phyloP scores from a whole-genome alignment of 352 stramenopile species.

The Phytophthora idaei region DNA sequence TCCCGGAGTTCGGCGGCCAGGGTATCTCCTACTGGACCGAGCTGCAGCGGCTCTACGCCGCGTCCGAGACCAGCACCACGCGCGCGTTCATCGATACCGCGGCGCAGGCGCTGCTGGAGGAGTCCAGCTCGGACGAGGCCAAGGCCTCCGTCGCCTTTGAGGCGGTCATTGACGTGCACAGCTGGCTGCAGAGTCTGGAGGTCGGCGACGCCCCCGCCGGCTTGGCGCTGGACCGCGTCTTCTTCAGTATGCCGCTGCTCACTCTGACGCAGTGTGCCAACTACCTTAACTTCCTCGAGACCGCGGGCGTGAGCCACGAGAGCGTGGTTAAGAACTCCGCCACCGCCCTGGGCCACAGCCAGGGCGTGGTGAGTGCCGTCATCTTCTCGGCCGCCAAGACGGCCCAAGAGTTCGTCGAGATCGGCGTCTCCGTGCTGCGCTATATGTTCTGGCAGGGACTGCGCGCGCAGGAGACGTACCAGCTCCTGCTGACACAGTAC shows the following conservation, averaged over 20 bases:
- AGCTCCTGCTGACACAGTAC: constrained; percentile 37
- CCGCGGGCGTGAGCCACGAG: constrained; percentile 57
- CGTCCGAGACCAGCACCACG: constrained; percentile 34
- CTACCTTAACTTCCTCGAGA: constrained; percentile 75
- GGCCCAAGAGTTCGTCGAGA: constrained; percentile 51
- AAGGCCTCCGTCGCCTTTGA: constrained; percentile 57
- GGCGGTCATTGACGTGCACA: constrained; percentile 49
- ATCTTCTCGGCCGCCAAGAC: constrained; percentile 68
- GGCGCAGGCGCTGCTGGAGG: constrained; percentile 53
- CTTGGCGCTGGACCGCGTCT: constrained; percentile 43
- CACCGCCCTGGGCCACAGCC: constrained; percentile 71
- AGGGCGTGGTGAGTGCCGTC: constrained; percentile 76
- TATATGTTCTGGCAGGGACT: constrained; percentile 89
- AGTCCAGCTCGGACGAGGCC: constrained; percentile 51
- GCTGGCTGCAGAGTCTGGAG: constrained; percentile 51
- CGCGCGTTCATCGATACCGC: constrained; percentile 54
- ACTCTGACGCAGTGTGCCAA: constrained; percentile 77
- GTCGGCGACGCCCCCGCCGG: constrained; percentile 22
- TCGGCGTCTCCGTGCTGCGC: constrained; percentile 56
- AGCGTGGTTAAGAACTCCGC: constrained; percentile 52
- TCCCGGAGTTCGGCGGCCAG: constrained; percentile 77
- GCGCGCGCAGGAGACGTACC: constrained; percentile 62
- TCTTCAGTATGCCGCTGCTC: constrained; percentile 84
- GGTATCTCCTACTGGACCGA: constrained; percentile 73
- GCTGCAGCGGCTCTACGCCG: constrained; percentile 53